Base-by-base conservation (phyloP, 148 eudicot species). In the Rhododendron kiyosumense region DNA sequence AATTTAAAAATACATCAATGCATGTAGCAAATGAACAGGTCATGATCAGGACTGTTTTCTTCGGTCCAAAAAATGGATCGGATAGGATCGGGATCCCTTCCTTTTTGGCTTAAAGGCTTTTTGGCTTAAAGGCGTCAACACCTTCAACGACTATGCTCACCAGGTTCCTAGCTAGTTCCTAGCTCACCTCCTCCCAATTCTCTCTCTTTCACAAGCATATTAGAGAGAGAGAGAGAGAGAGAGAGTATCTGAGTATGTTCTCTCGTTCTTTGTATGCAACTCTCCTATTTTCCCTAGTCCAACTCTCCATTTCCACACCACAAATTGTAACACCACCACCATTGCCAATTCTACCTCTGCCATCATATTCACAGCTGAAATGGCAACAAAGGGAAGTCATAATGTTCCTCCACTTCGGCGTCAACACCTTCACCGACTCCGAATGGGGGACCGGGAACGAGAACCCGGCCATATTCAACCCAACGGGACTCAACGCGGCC, bases 321-420 rank as follows among this genome's bases (percentile, higher is more conserved):
- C 15, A 82, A 69, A 32, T 26, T 49, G 90, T 86, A 83, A 86
- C 92, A 57, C 84, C 97, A 73, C 99, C 98, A 28, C 98, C 98
- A 0, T 87, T 94, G 76, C 99, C 98, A 78, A 76, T 94, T 45
- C 96, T 91, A 22, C 99, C 99, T 5, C 86, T 96, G 3, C 99
- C 99, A 61, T 85, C 94, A 48, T 92, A 82, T 82, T 89, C 98
- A 13, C 98, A 95, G 69, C 84, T 95, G 38, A 87, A 92, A 93
- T 95, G 98, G 98, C 98, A 95, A 59, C 95, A 92, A 81, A 90
- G 96, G 74, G 98, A 95, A 86, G 30, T 95, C 89, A 94, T 95
- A 28, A 92, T 95, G 96, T 96, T 96, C 94, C 89, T 90, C 87
- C 99, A 96, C 83, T 96, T 96, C 75, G 98, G 99, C 36, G 93